Evolutionary conservation across 2,329 filamentous ascomycete genomes (phyloP).

Genomic region (Ophiosphaerella herpotricha): DNA sequence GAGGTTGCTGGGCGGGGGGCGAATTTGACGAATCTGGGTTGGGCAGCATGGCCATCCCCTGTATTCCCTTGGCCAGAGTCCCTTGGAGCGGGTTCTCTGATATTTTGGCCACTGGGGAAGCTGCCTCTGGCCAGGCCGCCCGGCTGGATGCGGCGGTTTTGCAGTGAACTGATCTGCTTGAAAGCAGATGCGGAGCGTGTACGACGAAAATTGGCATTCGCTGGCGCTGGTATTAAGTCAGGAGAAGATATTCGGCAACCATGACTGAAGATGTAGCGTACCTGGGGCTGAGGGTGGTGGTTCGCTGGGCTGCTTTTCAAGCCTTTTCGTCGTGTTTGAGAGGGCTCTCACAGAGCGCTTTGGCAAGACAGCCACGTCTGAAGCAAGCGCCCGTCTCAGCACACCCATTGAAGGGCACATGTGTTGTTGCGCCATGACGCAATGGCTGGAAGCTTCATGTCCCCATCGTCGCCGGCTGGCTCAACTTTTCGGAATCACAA

Average conservation of each 20-base stretch:
- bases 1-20: constrained; percentile 10
- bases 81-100: constrained; percentile 6
- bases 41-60: neutral
- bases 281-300: constrained; percentile 20
- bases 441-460: constrained; percentile 14
- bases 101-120: constrained; percentile 25
- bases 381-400: constrained; percentile 27
- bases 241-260: neutral
- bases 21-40: constrained; percentile 15
- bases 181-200: constrained; percentile 31
- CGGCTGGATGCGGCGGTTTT: constrained; percentile 23
- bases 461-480: constrained; percentile 12
- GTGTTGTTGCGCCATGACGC: constrained; percentile 42
- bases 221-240: constrained; percentile 15
- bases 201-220: constrained; percentile 26
- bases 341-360: constrained; percentile 30
- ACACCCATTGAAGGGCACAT: constrained; percentile 41
- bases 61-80: neutral
- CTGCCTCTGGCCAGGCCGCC: constrained; percentile 25
- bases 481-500: constrained; percentile 35
- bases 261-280: constrained; percentile 16
- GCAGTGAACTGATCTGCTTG: constrained; percentile 30
- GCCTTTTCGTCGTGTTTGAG: constrained; percentile 28
- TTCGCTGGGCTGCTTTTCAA: constrained; percentile 28
- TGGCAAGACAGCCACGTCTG: constrained; percentile 21